Evolutionary conservation across 805 yeast species (phyloP), one percentile per base, ranked within the genome.

Genomic region (Naumovozyma baii): DNA sequence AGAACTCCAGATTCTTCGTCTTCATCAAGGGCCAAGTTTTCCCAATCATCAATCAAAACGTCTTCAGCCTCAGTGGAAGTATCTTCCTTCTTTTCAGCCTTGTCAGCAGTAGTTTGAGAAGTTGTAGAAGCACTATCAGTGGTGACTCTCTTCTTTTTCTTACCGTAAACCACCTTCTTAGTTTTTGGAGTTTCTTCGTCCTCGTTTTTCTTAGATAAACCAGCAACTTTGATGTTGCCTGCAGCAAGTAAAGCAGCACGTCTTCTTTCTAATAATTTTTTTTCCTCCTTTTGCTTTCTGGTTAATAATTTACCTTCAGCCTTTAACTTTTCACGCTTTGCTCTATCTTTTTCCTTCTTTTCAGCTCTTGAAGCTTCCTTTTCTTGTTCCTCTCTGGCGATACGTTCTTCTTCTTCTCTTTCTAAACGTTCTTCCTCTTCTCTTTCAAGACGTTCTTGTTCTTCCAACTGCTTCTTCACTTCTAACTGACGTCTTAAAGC

Each of bases 281-380:
- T 83, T 61, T 87, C 95, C 63, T 87, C 95, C 66, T 83, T 86
- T 71, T 92, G 98, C 60, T 88, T 90, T 69, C 85, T 92, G 43
- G 96, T 83, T 58, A 92, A 67, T 40, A 80, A 78, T 60, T 92
- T 92, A 57, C 99, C 99, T 66, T 90, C 96, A 28, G 96, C 92
- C 66, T 84, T 85, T 61, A 92, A 76, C 66, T 85, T 90, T 55
- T 92, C 98, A 50, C 76, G 81, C 70, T 83, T 87, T 43, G 74
- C 73, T 65, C 74, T 82, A 55, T 90, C 96, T 60, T 77, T 83
- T 64, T 92, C 98, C 55, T 79, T 85, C 74, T 83, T 90, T 10
- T 69, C 71, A 51, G 64, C 69, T 40, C 72, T 75, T 30, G 74
- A 78, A 50, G 75, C 88, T 46, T 72, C 73, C 41, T 69, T 69